Conservation (phyloP, 768 basidiomycete genomes). For the Hebeloma cylindrosporum region DNA sequence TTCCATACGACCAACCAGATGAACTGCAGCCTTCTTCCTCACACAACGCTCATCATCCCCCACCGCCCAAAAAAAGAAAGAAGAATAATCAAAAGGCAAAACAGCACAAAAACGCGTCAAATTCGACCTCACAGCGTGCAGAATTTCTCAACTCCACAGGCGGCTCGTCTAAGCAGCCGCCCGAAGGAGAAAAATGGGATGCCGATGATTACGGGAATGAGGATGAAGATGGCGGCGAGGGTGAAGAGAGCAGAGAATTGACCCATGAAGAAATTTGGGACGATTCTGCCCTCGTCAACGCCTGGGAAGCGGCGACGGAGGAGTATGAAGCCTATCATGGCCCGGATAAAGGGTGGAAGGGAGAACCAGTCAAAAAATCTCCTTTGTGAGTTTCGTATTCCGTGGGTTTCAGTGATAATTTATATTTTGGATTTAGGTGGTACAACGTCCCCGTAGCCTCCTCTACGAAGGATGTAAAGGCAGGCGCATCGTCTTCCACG, state of each 20-base stretch:
- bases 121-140: constrained; percentile 5
- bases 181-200: constrained; percentile 9
- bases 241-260: constrained; percentile 60
- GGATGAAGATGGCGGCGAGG: constrained; percentile 35
- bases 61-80: constrained; percentile 59
- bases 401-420: not conserved
- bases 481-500: not conserved
- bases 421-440: constrained; percentile 55
- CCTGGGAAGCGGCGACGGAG: constrained; percentile 82
- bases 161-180: not conserved
- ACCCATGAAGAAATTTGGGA: constrained; percentile 83
- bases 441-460: constrained; percentile 61
- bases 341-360: constrained; percentile 69
- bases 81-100: constrained; percentile 34
- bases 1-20: constrained; percentile 33
- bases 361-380: constrained; percentile 66
- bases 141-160: constrained; percentile 10
- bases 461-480: constrained; percentile 22
- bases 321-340: constrained; percentile 80
- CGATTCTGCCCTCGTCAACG: constrained; percentile 77
- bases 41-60: constrained; percentile 20
- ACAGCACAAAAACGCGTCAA: constrained; percentile 18
- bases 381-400: constrained; percentile 53
- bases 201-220: constrained; percentile 19
- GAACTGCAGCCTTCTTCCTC: constrained; percentile 12